Conservation (phyloP, 441 rosid species). For the Brassica balearica region DNA sequence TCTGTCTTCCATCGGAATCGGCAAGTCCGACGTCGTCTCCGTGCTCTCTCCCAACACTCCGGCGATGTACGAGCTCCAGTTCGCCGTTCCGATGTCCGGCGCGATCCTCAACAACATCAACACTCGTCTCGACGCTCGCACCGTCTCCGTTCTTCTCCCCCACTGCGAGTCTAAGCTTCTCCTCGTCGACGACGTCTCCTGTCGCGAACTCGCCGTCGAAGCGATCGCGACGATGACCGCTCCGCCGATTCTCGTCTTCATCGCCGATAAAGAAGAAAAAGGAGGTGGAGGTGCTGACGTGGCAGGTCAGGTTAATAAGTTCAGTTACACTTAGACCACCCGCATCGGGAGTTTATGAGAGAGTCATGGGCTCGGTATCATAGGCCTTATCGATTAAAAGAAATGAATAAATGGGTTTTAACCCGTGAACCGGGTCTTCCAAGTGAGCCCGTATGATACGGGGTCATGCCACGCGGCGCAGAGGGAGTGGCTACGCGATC, state of each 20-base stretch:
- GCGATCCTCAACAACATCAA: slow-evolving; percentile 67
- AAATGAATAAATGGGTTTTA: too few species aligned
- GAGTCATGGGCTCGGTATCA: too few species aligned
- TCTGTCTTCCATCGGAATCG: slow-evolving; percentile 57
- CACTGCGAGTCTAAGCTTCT: slow-evolving; percentile 57
- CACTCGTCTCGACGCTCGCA: too few species aligned
- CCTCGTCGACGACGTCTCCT: slow-evolving; percentile 53
- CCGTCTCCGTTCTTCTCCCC: slow-evolving; percentile 53
- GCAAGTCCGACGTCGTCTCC: slow-evolving; percentile 61
- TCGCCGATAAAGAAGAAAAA: slow-evolving; percentile 44
- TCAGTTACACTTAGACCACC: slow-evolving; percentile 38
- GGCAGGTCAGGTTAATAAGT: slow-evolving; percentile 14
- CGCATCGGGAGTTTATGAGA: too few species aligned
- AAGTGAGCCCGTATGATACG: too few species aligned
- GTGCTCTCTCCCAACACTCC: slow-evolving; percentile 73
- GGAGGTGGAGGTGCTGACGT: slow-evolving; percentile 15
- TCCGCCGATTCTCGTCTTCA: slow-evolving; percentile 52
- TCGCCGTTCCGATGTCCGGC: slow-evolving; percentile 82
- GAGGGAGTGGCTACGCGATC: too few species aligned
- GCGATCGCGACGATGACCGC: slow-evolving; percentile 47
- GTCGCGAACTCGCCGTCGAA: slow-evolving; percentile 47
- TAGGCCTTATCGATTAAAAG: too few species aligned
- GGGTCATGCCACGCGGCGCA: too few species aligned
- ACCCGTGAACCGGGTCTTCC: too few species aligned
- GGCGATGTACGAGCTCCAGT: slow-evolving; percentile 89